Evolutionary conservation across 164 flowering plant genomes (phyloP).

Genomic region (Chimonanthus praecox): DNA sequence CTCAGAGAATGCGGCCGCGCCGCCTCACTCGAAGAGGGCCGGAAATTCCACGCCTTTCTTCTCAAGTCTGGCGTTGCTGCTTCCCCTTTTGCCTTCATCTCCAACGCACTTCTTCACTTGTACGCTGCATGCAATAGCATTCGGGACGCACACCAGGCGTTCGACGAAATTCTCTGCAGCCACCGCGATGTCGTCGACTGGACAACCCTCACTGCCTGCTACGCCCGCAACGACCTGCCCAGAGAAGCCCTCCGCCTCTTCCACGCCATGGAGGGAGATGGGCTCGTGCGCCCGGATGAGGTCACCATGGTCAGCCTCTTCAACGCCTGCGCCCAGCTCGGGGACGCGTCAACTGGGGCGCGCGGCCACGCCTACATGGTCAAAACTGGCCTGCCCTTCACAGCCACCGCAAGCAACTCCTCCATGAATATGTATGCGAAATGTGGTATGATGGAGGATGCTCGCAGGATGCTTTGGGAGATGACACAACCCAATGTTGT

Average conservation of each 20-base stretch:
- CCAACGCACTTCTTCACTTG: slow-evolving; percentile 49
- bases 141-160: slow-evolving; percentile 39
- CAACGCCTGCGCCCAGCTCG: slow-evolving; percentile 36
- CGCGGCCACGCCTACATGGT: slow-evolving; percentile 37
- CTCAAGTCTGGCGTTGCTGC: slow-evolving; percentile 38
- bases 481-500: slow-evolving; percentile 47
- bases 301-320: slow-evolving; percentile 45
- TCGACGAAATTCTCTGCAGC: slow-evolving; percentile 49
- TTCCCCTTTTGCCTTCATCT: slow-evolving; percentile 32
- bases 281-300: slow-evolving; percentile 29
- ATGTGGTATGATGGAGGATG: slow-evolving; percentile 41
- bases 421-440: slow-evolving; percentile 66
- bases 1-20: slow-evolving; percentile 36
- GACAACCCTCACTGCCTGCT: slow-evolving; percentile 50
- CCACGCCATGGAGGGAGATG: slow-evolving; percentile 27
- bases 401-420: slow-evolving; percentile 40
- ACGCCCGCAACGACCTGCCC: slow-evolving; percentile 21
- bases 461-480: slow-evolving; percentile 38
- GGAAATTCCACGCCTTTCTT: slow-evolving; percentile 44
- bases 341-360: slow-evolving; percentile 26
- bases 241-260: slow-evolving; percentile 33
- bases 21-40: slow-evolving; percentile 27
- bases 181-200: slow-evolving; percentile 55
- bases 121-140: slow-evolving; percentile 28
- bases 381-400: slow-evolving; percentile 35